Percentiles rank a stretch among this genome's conserved stretches.
These are phyloP conservation scores for Ogataea saltuana DNA, from an alignment of 805 yeast genomes.

Conservation along the genomic window DNA sequence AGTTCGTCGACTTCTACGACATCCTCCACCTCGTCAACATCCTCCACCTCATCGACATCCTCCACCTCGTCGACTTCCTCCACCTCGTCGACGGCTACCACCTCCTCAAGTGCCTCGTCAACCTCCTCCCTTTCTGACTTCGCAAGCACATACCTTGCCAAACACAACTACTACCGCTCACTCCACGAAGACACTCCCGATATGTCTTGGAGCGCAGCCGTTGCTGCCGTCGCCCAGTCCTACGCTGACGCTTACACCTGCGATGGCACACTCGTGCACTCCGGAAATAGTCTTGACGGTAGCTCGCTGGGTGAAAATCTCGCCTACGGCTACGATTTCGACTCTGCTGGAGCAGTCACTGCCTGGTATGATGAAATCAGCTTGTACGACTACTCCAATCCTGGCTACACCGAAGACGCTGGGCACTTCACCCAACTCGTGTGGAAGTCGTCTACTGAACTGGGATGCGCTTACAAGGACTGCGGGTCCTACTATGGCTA, in stretches of 20 bases:
- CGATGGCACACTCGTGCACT: constrained; percentile 58
- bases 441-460: constrained; percentile 60
- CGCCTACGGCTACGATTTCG: constrained; percentile 64
- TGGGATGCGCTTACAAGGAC: constrained; percentile 73
- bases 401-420: constrained; percentile 48
- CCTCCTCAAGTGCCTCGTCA: constrained; percentile 24
- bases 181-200: constrained; percentile 48
- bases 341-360: constrained; percentile 54
- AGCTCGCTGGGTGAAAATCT: constrained; percentile 72
- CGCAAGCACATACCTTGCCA: constrained; percentile 49
- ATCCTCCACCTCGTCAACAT: constrained; percentile 2
- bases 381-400: constrained; percentile 51
- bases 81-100: constrained; percentile 26
- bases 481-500: constrained; percentile 51
- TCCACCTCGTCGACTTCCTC: constrained; percentile 25
- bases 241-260: constrained; percentile 61
- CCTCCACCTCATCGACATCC: constrained; percentile 6
- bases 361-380: constrained; percentile 77
- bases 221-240: constrained; percentile 55
- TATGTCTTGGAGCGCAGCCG: constrained; percentile 54
- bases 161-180: constrained; percentile 61
- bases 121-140: constrained; percentile 28
- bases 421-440: constrained; percentile 85
- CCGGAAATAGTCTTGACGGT: constrained; percentile 49
- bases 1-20: constrained; percentile 8